Base-by-base conservation (phyloP, 2,329 filamentous ascomycete species). In the Chaetomium sp. region DNA sequence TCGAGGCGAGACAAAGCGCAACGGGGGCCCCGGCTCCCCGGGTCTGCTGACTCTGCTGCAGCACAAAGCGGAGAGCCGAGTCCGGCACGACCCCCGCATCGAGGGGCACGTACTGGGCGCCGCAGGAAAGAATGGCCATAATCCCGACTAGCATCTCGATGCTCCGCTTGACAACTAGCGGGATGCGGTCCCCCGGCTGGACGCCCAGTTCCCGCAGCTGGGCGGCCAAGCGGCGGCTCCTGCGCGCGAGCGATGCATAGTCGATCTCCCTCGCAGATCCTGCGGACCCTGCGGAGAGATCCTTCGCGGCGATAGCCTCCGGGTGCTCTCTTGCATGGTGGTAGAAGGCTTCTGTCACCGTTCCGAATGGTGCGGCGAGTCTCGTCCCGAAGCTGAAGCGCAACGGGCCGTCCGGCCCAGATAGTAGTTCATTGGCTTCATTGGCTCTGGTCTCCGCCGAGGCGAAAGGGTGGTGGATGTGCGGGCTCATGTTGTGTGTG, bases 81-180 rank as follows among this genome's bases (percentile, higher is more conserved):
- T 27, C 19, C 19, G 19, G 19, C 19, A 78, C 75, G 36, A 80
- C 72, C 5, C 77, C 76, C 38, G 80, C 80, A 58, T 85, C 81
- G 2, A 84, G 71, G 3, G 81, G 81, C 5, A 83, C 73, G 62
- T 84, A 84, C 60, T 84, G 80, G 11, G 76, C 80, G 19, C 80
- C 80, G 48, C 76, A 76, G 54, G 79, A 79, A 37, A 84, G 68
- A 14, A 82, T 71, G 2, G 79, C 80, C 54, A 80, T 70, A 49
- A 83, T 81, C 19, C 76, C 79, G 49, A 81, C 72, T 6, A 82
- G 68, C 78, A 84, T 81, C 59, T 80, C 78, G 48, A 80, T 67
- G 41, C 79, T 76, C 11, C 80, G 73, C 56, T 76, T 77, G 55
- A 77, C 76, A n/a, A 83, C 73, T 33, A 83, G 70, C n/a, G 77